Percentiles rank a stretch among this genome's conserved stretches.
These are phyloP conservation scores for Apiospora phragmitis DNA, from an alignment of 2,329 filamentous ascomycete genomes.

Conservation along the genomic window DNA sequence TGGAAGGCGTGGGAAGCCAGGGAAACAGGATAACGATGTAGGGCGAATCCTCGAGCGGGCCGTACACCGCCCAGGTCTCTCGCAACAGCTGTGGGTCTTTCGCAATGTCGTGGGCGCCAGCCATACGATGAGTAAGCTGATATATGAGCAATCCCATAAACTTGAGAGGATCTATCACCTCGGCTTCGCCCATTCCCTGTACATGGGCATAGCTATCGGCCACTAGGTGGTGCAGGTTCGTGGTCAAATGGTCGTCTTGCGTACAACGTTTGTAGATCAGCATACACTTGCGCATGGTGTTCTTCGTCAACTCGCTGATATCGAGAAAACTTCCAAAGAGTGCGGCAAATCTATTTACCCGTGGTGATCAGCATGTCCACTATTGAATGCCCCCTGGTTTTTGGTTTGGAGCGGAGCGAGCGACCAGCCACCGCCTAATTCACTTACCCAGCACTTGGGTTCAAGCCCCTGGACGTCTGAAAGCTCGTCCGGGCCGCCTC, in stretches of 20 bases:
- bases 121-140: conserved; percentile 12
- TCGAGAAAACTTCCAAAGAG: conserved; percentile 11
- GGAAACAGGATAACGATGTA: conserved; percentile 13
- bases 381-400: no score
- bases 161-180: conserved; percentile 1
- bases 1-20: conserved; percentile 12
- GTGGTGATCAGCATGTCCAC: background rate
- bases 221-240: conserved; percentile 9
- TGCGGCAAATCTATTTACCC: background rate
- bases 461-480: conserved; percentile 5
- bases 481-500: conserved; percentile 10
- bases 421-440: no score
- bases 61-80: conserved; percentile 11
- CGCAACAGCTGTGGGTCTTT: conserved; percentile 5
- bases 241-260: conserved; percentile 7
- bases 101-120: conserved; percentile 11
- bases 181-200: background rate
- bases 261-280: conserved; percentile 11
- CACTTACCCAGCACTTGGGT: conserved; percentile 9
- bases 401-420: no score
- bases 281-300: conserved; percentile 6
- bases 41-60: conserved; percentile 12
- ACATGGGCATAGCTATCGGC: background rate
- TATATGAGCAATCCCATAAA: conserved; percentile 10
- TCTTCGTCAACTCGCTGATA: conserved; percentile 10